Evolutionary conservation across 306 rosid species (phyloP).

Genomic region (Cucurbita maxima): DNA sequence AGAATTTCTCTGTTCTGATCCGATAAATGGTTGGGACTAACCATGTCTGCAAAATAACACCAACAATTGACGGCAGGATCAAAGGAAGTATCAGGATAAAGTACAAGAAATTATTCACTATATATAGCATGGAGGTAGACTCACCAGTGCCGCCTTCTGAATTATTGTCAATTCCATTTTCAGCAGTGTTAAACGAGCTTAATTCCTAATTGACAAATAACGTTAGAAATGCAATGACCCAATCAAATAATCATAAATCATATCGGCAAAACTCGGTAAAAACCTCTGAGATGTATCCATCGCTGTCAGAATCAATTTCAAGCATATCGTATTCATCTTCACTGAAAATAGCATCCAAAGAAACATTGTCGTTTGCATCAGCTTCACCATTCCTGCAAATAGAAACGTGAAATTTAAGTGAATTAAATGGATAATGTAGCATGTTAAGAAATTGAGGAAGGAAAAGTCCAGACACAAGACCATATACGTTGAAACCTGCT

Average conservation of each 20-base stretch:
- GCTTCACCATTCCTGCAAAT: conserved; percentile 24
- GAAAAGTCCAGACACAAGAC: background rate
- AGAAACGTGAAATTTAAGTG: background rate
- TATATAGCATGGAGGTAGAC: background rate
- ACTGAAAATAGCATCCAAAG: conserved; percentile 44
- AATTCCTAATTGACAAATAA: conserved; percentile 36
- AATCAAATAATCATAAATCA: conserved; percentile 1
- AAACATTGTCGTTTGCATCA: conserved; percentile 20
- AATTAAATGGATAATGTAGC: background rate
- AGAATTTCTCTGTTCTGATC: conserved; percentile 38
- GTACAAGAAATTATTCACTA: background rate
- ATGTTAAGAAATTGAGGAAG: background rate
- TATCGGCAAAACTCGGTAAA: background rate
- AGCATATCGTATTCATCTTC: conserved; percentile 40
- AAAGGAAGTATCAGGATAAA: background rate
- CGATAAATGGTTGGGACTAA: conserved; percentile 25
- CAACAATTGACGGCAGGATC: conserved; percentile 1
- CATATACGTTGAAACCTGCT: background rate
- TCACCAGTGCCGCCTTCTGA: conserved; percentile 26
- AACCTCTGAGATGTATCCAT: conserved; percentile 88
- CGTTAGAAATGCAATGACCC: conserved; percentile 11
- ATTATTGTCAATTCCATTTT: conserved; percentile 23
- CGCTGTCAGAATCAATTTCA: conserved; percentile 63
- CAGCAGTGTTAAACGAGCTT: conserved; percentile 11
- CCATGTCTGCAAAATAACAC: conserved; percentile 28